Conservation (phyloP, 2,329 filamentous ascomycete species). For the Leptographium wingfieldii region DNA sequence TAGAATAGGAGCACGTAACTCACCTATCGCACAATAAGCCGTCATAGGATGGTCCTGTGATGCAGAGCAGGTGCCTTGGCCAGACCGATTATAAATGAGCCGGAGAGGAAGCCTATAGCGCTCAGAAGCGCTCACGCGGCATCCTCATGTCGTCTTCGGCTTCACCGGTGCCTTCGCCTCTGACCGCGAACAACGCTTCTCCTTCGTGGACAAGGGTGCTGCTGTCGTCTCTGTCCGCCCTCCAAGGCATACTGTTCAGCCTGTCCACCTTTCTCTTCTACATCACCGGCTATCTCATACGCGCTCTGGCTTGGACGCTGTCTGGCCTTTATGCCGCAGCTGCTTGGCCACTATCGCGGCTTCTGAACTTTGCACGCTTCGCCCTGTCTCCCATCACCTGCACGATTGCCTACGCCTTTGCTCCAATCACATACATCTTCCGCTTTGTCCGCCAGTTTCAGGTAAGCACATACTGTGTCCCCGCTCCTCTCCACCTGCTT, state of each 20-base stretch:
- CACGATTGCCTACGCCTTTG: slow-evolving; percentile 17
- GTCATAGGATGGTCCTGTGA: background rate
- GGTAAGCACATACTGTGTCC: slow-evolving; percentile 16
- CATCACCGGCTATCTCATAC: background rate
- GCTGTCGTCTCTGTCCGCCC: background rate
- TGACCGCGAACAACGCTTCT: background rate
- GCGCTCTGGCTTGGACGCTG: slow-evolving; percentile 5
- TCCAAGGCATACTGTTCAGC: background rate
- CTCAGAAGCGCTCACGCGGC: background rate
- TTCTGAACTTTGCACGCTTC: slow-evolving; percentile 17
- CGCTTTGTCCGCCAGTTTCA: slow-evolving; percentile 19
- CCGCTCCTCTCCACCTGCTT: background rate
- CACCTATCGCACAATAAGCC: background rate
- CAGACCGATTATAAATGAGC: background rate
- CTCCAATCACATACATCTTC: slow-evolving; percentile 17
- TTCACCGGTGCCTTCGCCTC: background rate
- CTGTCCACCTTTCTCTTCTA: background rate
- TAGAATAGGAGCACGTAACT: background rate
- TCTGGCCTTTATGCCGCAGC: background rate
- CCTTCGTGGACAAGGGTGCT: slow-evolving; percentile 2
- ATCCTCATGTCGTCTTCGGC: background rate
- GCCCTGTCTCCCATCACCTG: slow-evolving; percentile 26
- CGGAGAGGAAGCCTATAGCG: background rate
- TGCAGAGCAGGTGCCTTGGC: background rate
- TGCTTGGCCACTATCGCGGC: slow-evolving; percentile 9